Conservation (phyloP, 2,329 filamentous ascomycete genomes). For the Aureobasidium pullulans region DNA sequence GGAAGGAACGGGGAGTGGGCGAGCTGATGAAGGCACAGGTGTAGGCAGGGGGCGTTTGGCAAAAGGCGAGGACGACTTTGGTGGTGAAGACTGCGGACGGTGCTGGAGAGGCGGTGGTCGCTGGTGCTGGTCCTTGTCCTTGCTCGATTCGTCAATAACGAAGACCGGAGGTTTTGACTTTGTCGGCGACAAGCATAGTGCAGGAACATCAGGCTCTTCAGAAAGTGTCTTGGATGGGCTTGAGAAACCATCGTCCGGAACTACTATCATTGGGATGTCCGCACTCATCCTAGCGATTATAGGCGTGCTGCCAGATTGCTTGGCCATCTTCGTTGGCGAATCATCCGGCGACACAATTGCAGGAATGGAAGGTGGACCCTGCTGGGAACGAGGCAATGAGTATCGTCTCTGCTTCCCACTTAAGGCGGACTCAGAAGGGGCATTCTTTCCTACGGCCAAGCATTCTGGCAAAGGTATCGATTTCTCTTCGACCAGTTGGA, state of each 20-base stretch:
- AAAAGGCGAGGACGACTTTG: conserved; percentile 17
- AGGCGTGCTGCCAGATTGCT: not conserved
- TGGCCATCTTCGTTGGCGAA: conserved; percentile 18
- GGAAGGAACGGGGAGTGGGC: conserved; percentile 44
- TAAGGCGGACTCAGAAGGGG: not conserved
- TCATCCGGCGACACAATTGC: conserved; percentile 44
- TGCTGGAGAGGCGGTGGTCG: conserved; percentile 19
- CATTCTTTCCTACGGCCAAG: not conserved
- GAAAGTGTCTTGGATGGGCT: conserved; percentile 25
- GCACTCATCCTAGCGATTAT: conserved; percentile 4
- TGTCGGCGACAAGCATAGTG: conserved; percentile 18
- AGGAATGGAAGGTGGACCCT: conserved; percentile 32
- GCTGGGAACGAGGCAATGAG: conserved; percentile 8
- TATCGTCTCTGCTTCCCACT: conserved; percentile 9
- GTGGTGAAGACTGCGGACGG: conserved; percentile 19
- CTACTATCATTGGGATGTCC: conserved; percentile 40
- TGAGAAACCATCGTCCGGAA: conserved; percentile 34
- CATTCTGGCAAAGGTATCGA: not conserved
- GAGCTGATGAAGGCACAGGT: conserved; percentile 31
- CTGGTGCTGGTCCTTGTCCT: not conserved
- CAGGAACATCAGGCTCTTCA: conserved; percentile 29
- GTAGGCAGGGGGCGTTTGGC: conserved; percentile 21
- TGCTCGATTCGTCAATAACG: conserved; percentile 16
- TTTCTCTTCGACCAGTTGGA: conserved; percentile 57
- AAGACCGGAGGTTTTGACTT: conserved; percentile 16